Percentiles rank a stretch among this genome's conserved stretches.
Conservation (phyloP, 495 filamentous ascomycete genomes). For the Penicillium angulare region DNA sequence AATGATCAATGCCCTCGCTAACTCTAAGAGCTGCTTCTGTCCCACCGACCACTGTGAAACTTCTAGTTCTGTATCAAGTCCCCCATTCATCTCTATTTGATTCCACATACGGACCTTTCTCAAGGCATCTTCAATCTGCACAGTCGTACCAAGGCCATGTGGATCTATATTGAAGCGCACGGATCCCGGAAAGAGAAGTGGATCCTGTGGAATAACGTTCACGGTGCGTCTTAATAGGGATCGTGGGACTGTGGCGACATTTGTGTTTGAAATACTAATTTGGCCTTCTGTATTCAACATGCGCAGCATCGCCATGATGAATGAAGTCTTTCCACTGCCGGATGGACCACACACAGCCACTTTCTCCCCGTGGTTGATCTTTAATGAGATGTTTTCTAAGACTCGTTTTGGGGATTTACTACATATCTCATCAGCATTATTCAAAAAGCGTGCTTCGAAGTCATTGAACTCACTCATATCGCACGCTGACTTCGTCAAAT, state of each 20-base stretch:
- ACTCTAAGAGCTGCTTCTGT: slow-evolving; percentile 16
- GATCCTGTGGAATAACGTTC: slow-evolving; percentile 50
- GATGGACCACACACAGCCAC: slow-evolving; percentile 35
- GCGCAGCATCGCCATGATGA: slow-evolving; percentile 41
- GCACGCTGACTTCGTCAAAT: background rate
- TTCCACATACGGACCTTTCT: slow-evolving; percentile 36
- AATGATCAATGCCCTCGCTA: slow-evolving; percentile 20
- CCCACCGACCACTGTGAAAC: slow-evolving; percentile 25
- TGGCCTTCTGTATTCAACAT: slow-evolving; percentile 39
- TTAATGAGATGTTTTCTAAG: slow-evolving; percentile 13
- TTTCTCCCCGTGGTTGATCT: slow-evolving; percentile 23
- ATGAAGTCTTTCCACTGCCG: slow-evolving; percentile 42
- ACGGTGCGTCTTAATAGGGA: too few relatives aligned
- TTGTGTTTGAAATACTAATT: slow-evolving; percentile 37
- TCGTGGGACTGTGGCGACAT: slow-evolving; percentile 25
- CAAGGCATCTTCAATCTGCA: slow-evolving; percentile 13
- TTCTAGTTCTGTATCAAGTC: slow-evolving; percentile 26
- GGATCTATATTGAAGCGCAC: slow-evolving; percentile 46
- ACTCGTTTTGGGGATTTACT: too few relatives aligned
- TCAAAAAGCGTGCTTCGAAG: background rate
- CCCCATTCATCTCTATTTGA: slow-evolving; percentile 32
- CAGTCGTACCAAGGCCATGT: slow-evolving; percentile 5
- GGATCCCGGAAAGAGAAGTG: slow-evolving; percentile 48
- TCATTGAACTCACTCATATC: background rate
- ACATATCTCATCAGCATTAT: background rate